These are phyloP conservation scores for Wakefieldia striispora DNA, from an alignment of 768 basidiomycete species.

Conservation along the genomic window DNA sequence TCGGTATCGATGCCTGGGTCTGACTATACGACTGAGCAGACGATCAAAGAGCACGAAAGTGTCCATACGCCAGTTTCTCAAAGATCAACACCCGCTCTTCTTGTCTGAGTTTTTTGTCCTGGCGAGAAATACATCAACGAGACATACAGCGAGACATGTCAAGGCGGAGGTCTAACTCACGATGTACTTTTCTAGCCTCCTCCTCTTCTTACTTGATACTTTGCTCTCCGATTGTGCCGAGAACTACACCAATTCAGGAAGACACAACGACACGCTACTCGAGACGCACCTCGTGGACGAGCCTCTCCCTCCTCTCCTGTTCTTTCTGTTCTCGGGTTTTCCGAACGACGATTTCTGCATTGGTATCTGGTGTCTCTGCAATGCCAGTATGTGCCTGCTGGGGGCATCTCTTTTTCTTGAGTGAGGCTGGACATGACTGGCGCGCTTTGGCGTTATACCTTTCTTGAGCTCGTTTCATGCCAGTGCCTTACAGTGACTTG, in stretches of 20 bases:
- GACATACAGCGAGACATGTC: too few relatives aligned
- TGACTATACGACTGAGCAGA: slow-evolving; percentile 46
- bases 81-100: slow-evolving; percentile 78
- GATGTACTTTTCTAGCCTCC: slow-evolving; percentile 89
- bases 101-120: slow-evolving; percentile 93
- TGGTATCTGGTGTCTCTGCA: slow-evolving; percentile 43
- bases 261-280: background rate
- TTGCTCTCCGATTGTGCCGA: slow-evolving; percentile 58
- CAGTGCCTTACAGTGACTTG: too few relatives aligned
- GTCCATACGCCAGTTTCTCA: slow-evolving; percentile 73
- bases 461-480: slow-evolving; percentile 26
- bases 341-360: slow-evolving; percentile 54
- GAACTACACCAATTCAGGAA: slow-evolving; percentile 19
- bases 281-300: slow-evolving; percentile 57
- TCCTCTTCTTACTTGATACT: slow-evolving; percentile 83
- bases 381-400: slow-evolving; percentile 26
- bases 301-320: slow-evolving; percentile 52
- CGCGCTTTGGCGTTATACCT: slow-evolving; percentile 69
- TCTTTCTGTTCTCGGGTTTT: slow-evolving; percentile 65
- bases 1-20: slow-evolving; percentile 67
- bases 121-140: slow-evolving; percentile 2
- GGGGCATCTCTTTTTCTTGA: slow-evolving; percentile 59
- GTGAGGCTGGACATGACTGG: slow-evolving; percentile 54
- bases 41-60: background rate
- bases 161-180: slow-evolving; percentile 41